Percentiles rank a stretch among this genome's conserved stretches.
Evolutionary conservation across 495 filamentous ascomycete species (phyloP).

Genomic region (Xylaria longipes): DNA sequence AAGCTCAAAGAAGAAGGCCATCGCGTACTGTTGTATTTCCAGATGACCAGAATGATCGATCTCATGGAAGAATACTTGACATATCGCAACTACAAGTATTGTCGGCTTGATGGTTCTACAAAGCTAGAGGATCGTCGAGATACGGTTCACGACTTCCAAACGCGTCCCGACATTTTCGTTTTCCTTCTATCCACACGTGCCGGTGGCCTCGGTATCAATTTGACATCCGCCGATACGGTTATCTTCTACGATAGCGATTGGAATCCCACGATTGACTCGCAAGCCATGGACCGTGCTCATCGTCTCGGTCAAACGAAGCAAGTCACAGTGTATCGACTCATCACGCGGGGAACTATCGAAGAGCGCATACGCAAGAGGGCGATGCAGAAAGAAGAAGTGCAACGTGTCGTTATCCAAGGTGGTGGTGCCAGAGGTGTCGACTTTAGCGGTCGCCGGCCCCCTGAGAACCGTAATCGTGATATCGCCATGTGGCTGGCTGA

Average conservation of each 20-base stretch:
- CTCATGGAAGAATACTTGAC: slow-evolving; percentile 99
- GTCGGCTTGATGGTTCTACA: slow-evolving; percentile 95
- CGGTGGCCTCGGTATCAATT: slow-evolving; percentile 96
- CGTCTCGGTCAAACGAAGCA: slow-evolving; percentile 95
- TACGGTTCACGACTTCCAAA: slow-evolving; percentile 96
- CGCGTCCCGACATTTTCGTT: slow-evolving; percentile 88
- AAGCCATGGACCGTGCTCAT: slow-evolving; percentile 99
- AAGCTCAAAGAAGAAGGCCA: slow-evolving; percentile 91
- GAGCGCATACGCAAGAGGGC: slow-evolving; percentile 98
- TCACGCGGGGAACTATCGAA: slow-evolving; percentile 96
- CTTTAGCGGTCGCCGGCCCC: slow-evolving; percentile 85
- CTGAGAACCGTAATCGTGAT: slow-evolving; percentile 90
- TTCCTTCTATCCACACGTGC: slow-evolving; percentile 96
- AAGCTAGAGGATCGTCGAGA: slow-evolving; percentile 97
- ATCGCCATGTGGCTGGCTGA: slow-evolving; percentile 97
- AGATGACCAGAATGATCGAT: slow-evolving; percentile 99
- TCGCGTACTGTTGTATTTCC: slow-evolving; percentile 98
- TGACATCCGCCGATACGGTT: slow-evolving; percentile 90
- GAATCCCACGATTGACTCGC: slow-evolving; percentile 98
- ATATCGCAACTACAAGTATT: slow-evolving; percentile 98
- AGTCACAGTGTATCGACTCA: slow-evolving; percentile 96
- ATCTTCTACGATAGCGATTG: slow-evolving; percentile 99
- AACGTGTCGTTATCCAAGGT: slow-evolving; percentile 96
- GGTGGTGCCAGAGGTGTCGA: slow-evolving; percentile 81
- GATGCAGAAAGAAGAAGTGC: slow-evolving; percentile 98